Base-by-base conservation (phyloP, 306 rosid species). In the Adenanthera pavonina region DNA sequence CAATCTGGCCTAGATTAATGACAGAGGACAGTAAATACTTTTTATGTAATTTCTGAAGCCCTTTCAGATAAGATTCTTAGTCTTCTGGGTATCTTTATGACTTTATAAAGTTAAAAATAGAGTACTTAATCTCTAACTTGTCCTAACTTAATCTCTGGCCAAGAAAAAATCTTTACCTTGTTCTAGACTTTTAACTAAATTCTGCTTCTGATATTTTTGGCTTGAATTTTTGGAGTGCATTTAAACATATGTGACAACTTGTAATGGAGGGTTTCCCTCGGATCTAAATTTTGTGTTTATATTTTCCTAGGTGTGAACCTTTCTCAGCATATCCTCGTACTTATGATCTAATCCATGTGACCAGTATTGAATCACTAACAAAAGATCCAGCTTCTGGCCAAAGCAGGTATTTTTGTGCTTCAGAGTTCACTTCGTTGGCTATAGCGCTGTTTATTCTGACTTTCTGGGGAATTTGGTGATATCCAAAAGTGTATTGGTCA, bases 281-380 rank as follows among this genome's bases (percentile, higher is more conserved):
- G 87, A 43, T 60, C 75, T 85, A 86, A 86, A 69, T 72, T 84
- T 49, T 49, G 49, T 80, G 69, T 53, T 86, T 84, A 78, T 70
- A 38, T 83, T 73, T 48, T 81, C 51, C 25, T 85, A 95, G 99
- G 99, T 95, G 99, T 70, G 99, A 95, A 84, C 97, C 99, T 30
- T 95, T 95, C 89, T 95, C 99, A 17, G 93, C 99, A 0, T 95
- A 95, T 78, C 99, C 99, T 53, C 97, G 99, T 68, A 84, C 92
- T 38, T 95, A 95, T 68, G 99, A 95, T 84, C 88, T 95, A 68
- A 87, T 95, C 84, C 99, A 95, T 64, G 99, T 90, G 51, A 46
- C 89, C 10, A 83, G 89, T 78, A 91, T 95, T 66, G 97, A 90
- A 75, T 95, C 96, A 30, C 97, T 95, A 75, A 80, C 85, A 53